Conservation (phyloP, 306 rosid genomes). For the Boehmeria nivea region DNA sequence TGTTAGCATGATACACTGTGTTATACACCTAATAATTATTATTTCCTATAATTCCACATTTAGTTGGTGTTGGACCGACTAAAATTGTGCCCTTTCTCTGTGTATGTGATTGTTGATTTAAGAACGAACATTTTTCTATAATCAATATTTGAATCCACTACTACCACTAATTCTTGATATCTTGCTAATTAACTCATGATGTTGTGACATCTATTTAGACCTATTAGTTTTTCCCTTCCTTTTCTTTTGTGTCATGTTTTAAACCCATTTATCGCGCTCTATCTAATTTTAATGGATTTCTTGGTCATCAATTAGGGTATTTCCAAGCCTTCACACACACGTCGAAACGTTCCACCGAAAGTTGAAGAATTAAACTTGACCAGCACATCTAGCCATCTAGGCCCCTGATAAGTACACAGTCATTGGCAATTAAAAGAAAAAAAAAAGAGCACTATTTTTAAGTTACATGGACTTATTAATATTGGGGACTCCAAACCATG, state of each 20-base stretch:
- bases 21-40: constrained; percentile 2
- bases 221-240: background rate
- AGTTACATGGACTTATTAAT: too few species aligned
- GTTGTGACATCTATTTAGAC: background rate
- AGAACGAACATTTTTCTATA: too few species aligned
- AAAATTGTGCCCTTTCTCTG: background rate
- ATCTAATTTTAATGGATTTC: constrained; percentile 1
- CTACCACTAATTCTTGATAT: too few species aligned
- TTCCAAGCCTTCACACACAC: constrained; percentile 27
- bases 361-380: constrained; percentile 12
- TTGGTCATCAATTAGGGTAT: constrained; percentile 22
- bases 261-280: background rate
- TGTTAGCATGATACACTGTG: constrained; percentile 12
- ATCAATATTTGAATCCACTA: too few species aligned
- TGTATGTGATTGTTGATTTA: too few species aligned
- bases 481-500: too few species aligned
- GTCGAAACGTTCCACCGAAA: constrained; percentile 38
- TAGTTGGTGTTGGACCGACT: constrained; percentile 4
- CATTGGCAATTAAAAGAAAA: too few species aligned
- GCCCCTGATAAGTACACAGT: constrained; percentile 10
- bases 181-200: too few species aligned
- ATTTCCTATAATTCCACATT: background rate
- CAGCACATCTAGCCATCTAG: background rate
- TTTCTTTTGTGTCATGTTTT: background rate
- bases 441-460: too few species aligned